Conservation (phyloP, 805 yeast species). For the Ogataea angusta region DNA sequence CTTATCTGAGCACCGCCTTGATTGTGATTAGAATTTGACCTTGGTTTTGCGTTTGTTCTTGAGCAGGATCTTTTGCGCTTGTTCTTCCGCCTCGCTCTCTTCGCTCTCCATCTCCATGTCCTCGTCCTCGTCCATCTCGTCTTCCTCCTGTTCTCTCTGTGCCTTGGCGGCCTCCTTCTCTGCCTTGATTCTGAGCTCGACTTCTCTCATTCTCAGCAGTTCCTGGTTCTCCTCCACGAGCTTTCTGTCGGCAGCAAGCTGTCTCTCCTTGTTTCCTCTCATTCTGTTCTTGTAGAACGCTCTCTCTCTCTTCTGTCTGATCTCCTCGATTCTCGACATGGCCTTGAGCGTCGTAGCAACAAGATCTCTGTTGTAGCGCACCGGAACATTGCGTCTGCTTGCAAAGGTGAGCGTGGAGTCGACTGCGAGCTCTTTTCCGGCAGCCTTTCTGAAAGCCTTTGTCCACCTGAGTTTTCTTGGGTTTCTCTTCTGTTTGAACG, state of each 20-base stretch:
- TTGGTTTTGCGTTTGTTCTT: slow-evolving; percentile 54
- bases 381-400: slow-evolving; percentile 96
- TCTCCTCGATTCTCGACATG: slow-evolving; percentile 94
- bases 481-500: slow-evolving; percentile 96
- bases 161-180: slow-evolving; percentile 67
- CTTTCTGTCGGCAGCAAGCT: slow-evolving; percentile 80
- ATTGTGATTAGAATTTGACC: slow-evolving; percentile 38
- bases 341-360: slow-evolving; percentile 93
- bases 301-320: slow-evolving; percentile 92
- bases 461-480: slow-evolving; percentile 99
- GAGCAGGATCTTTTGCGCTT: slow-evolving; percentile 53
- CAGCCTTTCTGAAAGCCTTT: slow-evolving; percentile 97
- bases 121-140: slow-evolving; percentile 38
- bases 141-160: slow-evolving; percentile 46
- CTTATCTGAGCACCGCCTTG: slow-evolving; percentile 6
- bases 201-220: slow-evolving; percentile 87
- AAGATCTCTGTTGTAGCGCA: slow-evolving; percentile 93
- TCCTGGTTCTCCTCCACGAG: slow-evolving; percentile 88
- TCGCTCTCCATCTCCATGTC: slow-evolving; percentile 38
- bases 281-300: slow-evolving; percentile 99
- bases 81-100: slow-evolving; percentile 35
- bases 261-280: slow-evolving; percentile 92
- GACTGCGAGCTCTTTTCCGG: slow-evolving; percentile 97
- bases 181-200: slow-evolving; percentile 74
- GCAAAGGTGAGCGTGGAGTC: slow-evolving; percentile 96